Conservation (phyloP, 495 filamentous ascomycete genomes). For the Hypoxylon lenormandii region DNA sequence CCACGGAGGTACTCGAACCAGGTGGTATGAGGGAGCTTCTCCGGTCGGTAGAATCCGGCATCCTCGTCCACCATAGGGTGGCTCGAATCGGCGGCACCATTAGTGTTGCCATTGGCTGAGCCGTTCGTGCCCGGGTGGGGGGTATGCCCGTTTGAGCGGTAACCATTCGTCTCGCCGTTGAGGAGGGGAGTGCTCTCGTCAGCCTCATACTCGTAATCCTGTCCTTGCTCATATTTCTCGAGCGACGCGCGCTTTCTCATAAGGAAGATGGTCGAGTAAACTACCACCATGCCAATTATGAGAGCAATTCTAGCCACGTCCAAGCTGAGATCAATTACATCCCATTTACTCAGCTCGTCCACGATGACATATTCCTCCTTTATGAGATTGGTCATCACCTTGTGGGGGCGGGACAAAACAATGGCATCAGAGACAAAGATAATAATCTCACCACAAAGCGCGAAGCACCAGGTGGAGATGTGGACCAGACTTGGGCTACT, state of each 20-base stretch:
- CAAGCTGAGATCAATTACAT: conserved; percentile 62
- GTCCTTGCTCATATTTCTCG: conserved; percentile 55
- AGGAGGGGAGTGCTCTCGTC: conserved; percentile 66
- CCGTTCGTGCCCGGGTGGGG: conserved; percentile 40
- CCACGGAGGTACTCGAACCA: conserved; percentile 91
- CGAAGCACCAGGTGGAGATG: conserved; percentile 77
- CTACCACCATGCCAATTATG: conserved; percentile 56
- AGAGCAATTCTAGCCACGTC: conserved; percentile 58
- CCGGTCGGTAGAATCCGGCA: conserved; percentile 66
- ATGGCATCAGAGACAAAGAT: conserved; percentile 74
- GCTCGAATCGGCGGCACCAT: conserved; percentile 44
- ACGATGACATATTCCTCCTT: conserved; percentile 37
- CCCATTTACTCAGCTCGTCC: conserved; percentile 58
- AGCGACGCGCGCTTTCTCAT: conserved; percentile 51
- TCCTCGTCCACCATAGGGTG: conserved; percentile 57
- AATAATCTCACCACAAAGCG: conserved; percentile 73
- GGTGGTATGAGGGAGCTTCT: conserved; percentile 57
- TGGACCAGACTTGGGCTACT: conserved; percentile 79
- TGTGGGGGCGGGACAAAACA: conserved; percentile 70
- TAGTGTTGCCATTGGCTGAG: conserved; percentile 46
- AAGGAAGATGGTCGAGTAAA: conserved; percentile 50
- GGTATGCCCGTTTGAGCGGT: conserved; percentile 51
- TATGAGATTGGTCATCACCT: conserved; percentile 53
- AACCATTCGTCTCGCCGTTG: conserved; percentile 49
- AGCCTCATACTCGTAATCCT: conserved; percentile 58